Base-by-base conservation (phyloP, 1,284 basidiomycete species). In the Pseudozyma tsukubaensis region DNA sequence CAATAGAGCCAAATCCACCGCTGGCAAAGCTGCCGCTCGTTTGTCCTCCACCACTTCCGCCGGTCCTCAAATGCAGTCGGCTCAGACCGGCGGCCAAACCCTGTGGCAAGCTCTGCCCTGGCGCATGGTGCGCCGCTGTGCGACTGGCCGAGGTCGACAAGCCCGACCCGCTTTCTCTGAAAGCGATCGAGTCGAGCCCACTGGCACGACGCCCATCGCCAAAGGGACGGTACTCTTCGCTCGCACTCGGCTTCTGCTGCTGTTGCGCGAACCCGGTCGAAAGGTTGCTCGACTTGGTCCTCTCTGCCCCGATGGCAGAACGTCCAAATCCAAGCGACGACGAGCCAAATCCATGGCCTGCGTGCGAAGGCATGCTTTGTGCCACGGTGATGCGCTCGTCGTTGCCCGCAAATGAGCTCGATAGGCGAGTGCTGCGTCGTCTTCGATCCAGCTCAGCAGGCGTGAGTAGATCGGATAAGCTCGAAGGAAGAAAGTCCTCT, bases 31-130 rank as follows among this genome's bases (percentile, higher is more conserved):
- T 52, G 21, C 16, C n/a, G 13, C 45, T 42, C 8, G n/a, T 37
- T 7, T 59, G 59, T 37, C 50, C 59, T 19, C 49, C n/a, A 13
- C 37, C 29, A 18, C 43, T n/a, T 7, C 43, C 40, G 14, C 68
- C 67, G 1, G 65, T 59, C 5, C 63, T 36, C 18, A 92, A 90
- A 77, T 94, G 92, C 67, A 94, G 90, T 48, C 92, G 88, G 47
- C 92, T 93, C 82, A 92, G 90, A 3, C 93, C 93, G 0, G 92
- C 92, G 0, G 92, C 92, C 24, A 94, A 87, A 39, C 92, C 92
- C 70, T 94, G 92, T 1, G 93, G 92, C n/a, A 94, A 87, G 85
- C 90, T 91, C 84, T 93, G 92, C 0, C 92, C 92, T 0, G 92
- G 92, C 1, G 92, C 92, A 74, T 94, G 92, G 12, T 89, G 86